phyloP scores from a whole-genome alignment of 2,329 filamentous ascomycete species.

The Trichophyton benhamiae region DNA sequence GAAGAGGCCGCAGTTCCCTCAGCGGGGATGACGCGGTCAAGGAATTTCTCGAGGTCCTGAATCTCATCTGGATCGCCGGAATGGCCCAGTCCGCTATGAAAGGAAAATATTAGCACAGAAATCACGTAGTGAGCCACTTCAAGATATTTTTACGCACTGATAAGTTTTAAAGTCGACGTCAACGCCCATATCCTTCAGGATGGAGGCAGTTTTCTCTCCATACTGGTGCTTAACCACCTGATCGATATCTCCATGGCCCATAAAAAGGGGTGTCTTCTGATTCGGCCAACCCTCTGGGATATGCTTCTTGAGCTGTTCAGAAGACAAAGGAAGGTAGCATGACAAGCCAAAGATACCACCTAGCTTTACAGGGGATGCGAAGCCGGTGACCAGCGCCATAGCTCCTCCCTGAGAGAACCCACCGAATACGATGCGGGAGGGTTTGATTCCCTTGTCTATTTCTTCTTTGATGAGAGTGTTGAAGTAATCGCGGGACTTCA shows the following conservation, averaged over 20 bases:
- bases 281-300: constrained; percentile 47
- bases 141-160: constrained; percentile 39
- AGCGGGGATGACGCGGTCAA: constrained; percentile 42
- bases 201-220: constrained; percentile 54
- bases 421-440: constrained; percentile 69
- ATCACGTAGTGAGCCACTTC: neutral
- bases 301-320: constrained; percentile 47
- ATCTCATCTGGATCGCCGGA: constrained; percentile 67
- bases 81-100: constrained; percentile 54
- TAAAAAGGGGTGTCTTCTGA: constrained; percentile 69
- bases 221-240: constrained; percentile 57
- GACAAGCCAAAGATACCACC: constrained; percentile 82
- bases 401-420: constrained; percentile 63
- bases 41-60: constrained; percentile 61
- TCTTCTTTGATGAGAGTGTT: constrained; percentile 68
- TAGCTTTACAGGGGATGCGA: constrained; percentile 61
- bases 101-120: neutral
- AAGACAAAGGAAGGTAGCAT: constrained; percentile 61
- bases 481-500: constrained; percentile 61
- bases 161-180: constrained; percentile 67
- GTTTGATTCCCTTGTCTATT: constrained; percentile 65
- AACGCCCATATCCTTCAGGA: constrained; percentile 57
- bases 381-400: constrained; percentile 67
- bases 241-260: constrained; percentile 77
- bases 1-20: constrained; percentile 22